These are phyloP conservation scores for Ogataea nakhonphanomensis DNA, from an alignment of 805 yeast genomes.

Conservation along the genomic window DNA sequence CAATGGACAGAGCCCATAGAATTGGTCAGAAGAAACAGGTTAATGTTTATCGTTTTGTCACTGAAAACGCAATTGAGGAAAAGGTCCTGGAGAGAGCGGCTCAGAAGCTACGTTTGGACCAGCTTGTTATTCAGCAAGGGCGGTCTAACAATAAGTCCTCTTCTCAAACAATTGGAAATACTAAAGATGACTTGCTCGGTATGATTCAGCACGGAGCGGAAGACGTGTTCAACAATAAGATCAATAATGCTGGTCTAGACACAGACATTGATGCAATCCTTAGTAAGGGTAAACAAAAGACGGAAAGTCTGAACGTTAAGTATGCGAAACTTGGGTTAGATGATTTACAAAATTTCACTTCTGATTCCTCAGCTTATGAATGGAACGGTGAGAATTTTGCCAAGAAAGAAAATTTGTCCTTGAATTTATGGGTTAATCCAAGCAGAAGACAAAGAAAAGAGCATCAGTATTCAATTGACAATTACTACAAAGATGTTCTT, in stretches of 20 bases:
- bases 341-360: conserved; percentile 87
- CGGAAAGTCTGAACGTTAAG: conserved; percentile 73
- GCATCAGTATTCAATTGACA: conserved; percentile 73
- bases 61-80: conserved; percentile 95
- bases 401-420: conserved; percentile 42
- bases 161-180: conserved; percentile 45
- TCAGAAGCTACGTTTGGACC: conserved; percentile 87
- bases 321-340: conserved; percentile 86
- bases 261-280: conserved; percentile 84
- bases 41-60: conserved; percentile 84
- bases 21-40: conserved; percentile 97
- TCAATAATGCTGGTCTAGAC: conserved; percentile 32
- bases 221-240: conserved; percentile 62
- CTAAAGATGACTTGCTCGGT: conserved; percentile 80
- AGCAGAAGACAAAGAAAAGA: conserved; percentile 73
- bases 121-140: conserved; percentile 93
- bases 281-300: conserved; percentile 75
- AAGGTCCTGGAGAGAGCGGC: conserved; percentile 95
- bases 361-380: conserved; percentile 82
- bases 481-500: conserved; percentile 69
- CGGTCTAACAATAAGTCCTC: conserved; percentile 48
- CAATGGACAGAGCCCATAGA: conserved; percentile 98
- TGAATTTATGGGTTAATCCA: conserved; percentile 68
- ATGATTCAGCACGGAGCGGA: conserved; percentile 98
- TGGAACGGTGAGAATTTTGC: conserved; percentile 94